A percentile compares a stretch with the other conserved stretches of the same genome.
These are phyloP conservation scores for Halenospora varia DNA, from an alignment of 495 filamentous ascomycete species.

Conservation along the genomic window DNA sequence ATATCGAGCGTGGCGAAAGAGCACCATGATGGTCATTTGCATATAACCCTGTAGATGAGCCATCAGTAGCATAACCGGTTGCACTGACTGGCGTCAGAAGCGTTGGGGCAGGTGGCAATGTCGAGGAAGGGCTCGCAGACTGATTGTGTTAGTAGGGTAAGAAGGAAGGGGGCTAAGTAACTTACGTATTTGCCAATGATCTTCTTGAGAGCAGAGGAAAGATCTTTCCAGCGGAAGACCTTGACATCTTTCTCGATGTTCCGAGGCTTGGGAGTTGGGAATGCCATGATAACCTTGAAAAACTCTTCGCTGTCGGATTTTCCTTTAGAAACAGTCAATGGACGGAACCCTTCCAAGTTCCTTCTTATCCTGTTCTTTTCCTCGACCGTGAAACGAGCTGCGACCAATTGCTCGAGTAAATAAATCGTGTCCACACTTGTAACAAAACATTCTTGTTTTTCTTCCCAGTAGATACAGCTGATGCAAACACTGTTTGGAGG, in stretches of 20 bases:
- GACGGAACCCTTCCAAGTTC: constrained; percentile 89
- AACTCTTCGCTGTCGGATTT: constrained; percentile 91
- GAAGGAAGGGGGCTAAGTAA: constrained; percentile 18
- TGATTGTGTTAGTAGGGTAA: constrained; percentile 6
- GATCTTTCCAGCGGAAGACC: constrained; percentile 90
- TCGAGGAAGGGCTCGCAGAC: constrained; percentile 29
- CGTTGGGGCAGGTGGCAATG: constrained; percentile 24
- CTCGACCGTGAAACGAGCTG: constrained; percentile 77
- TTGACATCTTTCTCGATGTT: constrained; percentile 99
- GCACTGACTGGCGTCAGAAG: constrained; percentile 25
- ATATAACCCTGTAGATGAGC: constrained; percentile 16
- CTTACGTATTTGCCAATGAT: constrained; percentile 97
- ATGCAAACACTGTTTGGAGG: constrained; percentile 76
- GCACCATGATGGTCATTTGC: constrained; percentile 18
- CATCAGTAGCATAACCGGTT: constrained; percentile 22
- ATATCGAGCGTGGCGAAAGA: constrained; percentile 22
- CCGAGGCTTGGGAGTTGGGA: constrained; percentile 87
- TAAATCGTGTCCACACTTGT: constrained; percentile 97
- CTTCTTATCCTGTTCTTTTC: constrained; percentile 97
- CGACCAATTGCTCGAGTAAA: constrained; percentile 83
- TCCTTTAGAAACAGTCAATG: constrained; percentile 85
- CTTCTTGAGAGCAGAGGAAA: constrained; percentile 82
- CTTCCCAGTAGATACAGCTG: constrained; percentile 91
- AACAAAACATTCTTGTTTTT: constrained; percentile 82
- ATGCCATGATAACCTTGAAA: constrained; percentile 99